These are phyloP conservation scores for Colletotrichum zoysiae DNA, from an alignment of 2,329 filamentous ascomycete genomes.

Conservation along the genomic window DNA sequence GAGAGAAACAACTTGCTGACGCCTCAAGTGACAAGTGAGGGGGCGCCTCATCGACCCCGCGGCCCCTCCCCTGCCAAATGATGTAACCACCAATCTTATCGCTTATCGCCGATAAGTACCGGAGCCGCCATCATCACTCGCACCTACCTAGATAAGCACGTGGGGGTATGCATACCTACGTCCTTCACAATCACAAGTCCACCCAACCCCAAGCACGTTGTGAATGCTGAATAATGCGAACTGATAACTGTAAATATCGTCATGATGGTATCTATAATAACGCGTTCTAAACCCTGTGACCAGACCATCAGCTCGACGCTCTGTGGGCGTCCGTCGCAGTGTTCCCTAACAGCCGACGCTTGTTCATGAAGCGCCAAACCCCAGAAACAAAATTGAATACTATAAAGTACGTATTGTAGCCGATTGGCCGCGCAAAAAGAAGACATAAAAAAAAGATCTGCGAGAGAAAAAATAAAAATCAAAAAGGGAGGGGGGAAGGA, in stretches of 20 bases:
- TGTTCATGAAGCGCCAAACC: conserved; percentile 29
- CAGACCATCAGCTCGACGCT: conserved; percentile 33
- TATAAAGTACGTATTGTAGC: conserved; percentile 23
- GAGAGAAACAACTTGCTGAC: not conserved
- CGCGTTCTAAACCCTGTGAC: conserved; percentile 38
- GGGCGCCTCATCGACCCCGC: conserved; percentile 3
- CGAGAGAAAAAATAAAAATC: not conserved
- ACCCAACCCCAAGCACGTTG: too few relatives aligned
- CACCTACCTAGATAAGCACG: not conserved
- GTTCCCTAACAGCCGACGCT: conserved; percentile 36
- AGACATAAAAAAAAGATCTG: conserved; percentile 8
- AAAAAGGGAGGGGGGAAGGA: not conserved
- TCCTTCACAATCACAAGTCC: not conserved
- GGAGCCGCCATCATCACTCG: not conserved
- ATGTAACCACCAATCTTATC: conserved; percentile 20
- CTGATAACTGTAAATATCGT: conserved; percentile 22
- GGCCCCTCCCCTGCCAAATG: conserved; percentile 4
- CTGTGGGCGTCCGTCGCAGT: conserved; percentile 18
- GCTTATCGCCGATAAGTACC: conserved; percentile 13
- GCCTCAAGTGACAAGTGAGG: not conserved
- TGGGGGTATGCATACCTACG: too few relatives aligned
- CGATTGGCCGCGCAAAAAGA: conserved; percentile 20
- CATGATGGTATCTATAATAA: conserved; percentile 42
- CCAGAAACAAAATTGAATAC: conserved; percentile 8
- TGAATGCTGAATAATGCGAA: not conserved